Evolutionary conservation across 2,329 filamentous ascomycete genomes (phyloP), one percentile per base, ranked within the genome.

Genomic region (Sporothrix brasiliensis): DNA sequence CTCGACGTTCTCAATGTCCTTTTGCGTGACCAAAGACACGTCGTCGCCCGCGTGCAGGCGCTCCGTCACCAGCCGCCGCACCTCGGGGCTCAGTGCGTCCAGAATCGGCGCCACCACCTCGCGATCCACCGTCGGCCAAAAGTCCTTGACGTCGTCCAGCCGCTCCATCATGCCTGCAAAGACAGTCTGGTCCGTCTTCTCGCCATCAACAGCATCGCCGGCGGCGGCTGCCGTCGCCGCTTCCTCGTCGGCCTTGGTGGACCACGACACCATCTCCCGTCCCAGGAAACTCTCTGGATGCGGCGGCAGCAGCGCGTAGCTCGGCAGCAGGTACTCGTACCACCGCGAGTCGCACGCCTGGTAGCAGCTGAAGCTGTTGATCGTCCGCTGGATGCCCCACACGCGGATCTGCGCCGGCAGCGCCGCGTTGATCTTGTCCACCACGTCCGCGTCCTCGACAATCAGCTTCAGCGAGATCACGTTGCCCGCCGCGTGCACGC

Each of bases 321-420:
- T 95, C 2, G 95, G 95, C 79, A 99, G 92, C 68, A 99, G 84
- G 78, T 99, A 99, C 82, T 99, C 95, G 81, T 99, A 99, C 85
- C 94, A 96, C 75, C 95, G 87, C 34, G 93, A 97, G 80, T 99
- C 95, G 80, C 94, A 97, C 70, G 92, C 87, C 78, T 97, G 91
- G 80, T 99, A 99, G 80, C 92, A 94, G 80, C 92, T 97, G 83
- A 98, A 99, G 75, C 89, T 88, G 74, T 94, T 94, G 78, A 91
- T 94, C 0, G 94, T 96, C 67, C 93, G 86, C 79, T 96, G 89
- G 73, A 97, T 93, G 3, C 93, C 95, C 95, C 95, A 99, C 2
- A 99, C 87, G 67, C 95, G 89, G 74, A 99, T 99, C 82, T 99
- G 95, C 4, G 90, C 86, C 2, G 91, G 91, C 53, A 99, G 85